Conservation (phyloP, 1,284 basidiomycete genomes). For the Naganishia sp. region DNA sequence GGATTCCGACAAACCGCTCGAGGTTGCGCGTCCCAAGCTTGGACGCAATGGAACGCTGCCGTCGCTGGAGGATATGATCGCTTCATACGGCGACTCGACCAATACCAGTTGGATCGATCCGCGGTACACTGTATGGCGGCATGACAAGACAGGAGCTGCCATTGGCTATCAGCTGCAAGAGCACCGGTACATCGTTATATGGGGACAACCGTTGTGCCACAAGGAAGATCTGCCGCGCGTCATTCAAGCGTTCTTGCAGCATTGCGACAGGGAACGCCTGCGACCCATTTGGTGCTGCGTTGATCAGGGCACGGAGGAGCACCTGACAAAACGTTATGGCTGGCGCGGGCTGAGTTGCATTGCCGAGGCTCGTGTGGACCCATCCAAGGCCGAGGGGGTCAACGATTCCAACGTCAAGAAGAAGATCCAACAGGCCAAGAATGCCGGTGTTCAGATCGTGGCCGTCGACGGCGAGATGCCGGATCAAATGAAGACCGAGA, state of each 20-base stretch:
- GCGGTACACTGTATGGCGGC: slow-evolving; percentile 61
- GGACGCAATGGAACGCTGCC: slow-evolving; percentile 37
- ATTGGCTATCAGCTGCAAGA: slow-evolving; percentile 56
- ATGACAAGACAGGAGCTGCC: slow-evolving; percentile 57
- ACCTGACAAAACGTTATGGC: slow-evolving; percentile 57
- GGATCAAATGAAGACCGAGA: slow-evolving; percentile 52
- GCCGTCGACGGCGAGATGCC: slow-evolving; percentile 52
- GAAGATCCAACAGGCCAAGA: slow-evolving; percentile 59
- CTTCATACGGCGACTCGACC: slow-evolving; percentile 61
- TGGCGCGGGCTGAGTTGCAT: slow-evolving; percentile 61
- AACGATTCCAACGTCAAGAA: slow-evolving; percentile 57
- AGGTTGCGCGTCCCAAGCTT: slow-evolving; percentile 39
- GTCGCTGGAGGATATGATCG: slow-evolving; percentile 56
- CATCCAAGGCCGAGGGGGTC: slow-evolving; percentile 55
- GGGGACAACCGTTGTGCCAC: slow-evolving; percentile 61
- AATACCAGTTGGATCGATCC: slow-evolving; percentile 63
- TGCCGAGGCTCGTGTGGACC: slow-evolving; percentile 61
- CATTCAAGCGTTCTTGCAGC: slow-evolving; percentile 55
- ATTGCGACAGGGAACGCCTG: slow-evolving; percentile 52
- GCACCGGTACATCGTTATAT: slow-evolving; percentile 55
- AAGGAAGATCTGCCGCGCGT: slow-evolving; percentile 55
- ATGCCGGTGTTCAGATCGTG: slow-evolving; percentile 58
- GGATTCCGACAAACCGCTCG: slow-evolving; percentile 31
- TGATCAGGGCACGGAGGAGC: slow-evolving; percentile 56
- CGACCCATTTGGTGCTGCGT: slow-evolving; percentile 62